Conservation (phyloP, 2,329 filamentous ascomycete genomes). For the Colletotrichum brevisporum region DNA sequence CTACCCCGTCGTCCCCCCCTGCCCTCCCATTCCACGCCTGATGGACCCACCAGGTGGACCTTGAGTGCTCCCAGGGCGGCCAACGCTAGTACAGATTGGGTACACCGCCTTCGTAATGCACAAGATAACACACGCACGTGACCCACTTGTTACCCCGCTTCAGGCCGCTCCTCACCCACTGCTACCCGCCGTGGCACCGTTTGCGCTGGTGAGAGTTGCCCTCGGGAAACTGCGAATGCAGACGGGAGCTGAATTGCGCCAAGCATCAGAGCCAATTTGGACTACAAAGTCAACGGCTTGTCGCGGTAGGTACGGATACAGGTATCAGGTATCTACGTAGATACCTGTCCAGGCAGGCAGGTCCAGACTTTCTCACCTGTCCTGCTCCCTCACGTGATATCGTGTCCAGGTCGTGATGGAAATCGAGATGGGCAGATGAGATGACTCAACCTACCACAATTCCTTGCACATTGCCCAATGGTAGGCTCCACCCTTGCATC, state of each 20-base stretch:
- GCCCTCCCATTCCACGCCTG: no score
- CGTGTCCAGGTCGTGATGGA: slow-evolving; percentile 10
- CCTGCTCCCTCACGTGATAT: slow-evolving; percentile 1
- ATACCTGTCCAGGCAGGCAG: no score
- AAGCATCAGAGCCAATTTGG: neutral
- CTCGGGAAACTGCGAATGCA: slow-evolving; percentile 7
- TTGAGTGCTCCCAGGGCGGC: no score
- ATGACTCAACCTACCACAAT: neutral
- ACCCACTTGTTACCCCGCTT: slow-evolving; percentile 13
- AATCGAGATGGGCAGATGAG: neutral
- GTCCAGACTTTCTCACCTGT: no score
- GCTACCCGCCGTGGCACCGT: neutral
- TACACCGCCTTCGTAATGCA: slow-evolving; percentile 22
- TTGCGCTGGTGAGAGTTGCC: slow-evolving; percentile 6
- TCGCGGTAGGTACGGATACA: no score
- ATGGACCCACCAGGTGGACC: no score
- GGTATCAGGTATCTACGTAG: no score
- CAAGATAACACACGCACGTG: slow-evolving; percentile 13
- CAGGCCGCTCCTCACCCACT: slow-evolving; percentile 9
- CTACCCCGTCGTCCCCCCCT: no score
- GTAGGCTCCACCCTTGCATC: slow-evolving; percentile 11
- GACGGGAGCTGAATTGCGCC: neutral
- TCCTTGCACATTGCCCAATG: neutral
- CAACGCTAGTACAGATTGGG: slow-evolving; percentile 1
- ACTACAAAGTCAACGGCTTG: neutral